These are phyloP conservation scores for Cutaneotrichosporon mucoides DNA, from an alignment of 1,284 basidiomycete species.

Conservation along the genomic window DNA sequence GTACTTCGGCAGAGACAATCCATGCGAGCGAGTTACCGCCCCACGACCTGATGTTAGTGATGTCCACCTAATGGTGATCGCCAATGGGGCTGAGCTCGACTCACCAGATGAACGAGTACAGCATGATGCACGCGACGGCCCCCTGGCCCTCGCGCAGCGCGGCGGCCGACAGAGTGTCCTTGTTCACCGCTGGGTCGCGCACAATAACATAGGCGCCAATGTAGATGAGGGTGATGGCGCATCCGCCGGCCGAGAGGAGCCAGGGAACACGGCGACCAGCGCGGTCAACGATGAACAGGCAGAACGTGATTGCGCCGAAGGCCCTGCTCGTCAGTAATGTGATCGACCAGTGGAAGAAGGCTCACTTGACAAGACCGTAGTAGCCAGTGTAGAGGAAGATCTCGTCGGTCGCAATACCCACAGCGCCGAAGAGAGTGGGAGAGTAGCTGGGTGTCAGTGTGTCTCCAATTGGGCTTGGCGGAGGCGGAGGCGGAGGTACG, in stretches of 20 bases:
- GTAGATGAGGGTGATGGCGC: constrained; percentile 27
- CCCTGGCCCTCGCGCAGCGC: constrained; percentile 22
- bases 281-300: constrained; percentile 34
- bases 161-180: constrained; percentile 15
- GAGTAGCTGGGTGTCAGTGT: constrained; percentile 23
- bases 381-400: constrained; percentile 47
- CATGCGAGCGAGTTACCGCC: constrained; percentile 32
- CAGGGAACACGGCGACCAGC: constrained; percentile 35
- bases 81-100: neutral
- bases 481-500: too few species aligned
- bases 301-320: constrained; percentile 26
- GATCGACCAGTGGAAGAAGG: neutral
- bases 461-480: too few species aligned
- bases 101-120: constrained; percentile 23
- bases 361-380: constrained; percentile 47
- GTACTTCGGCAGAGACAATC: constrained; percentile 26
- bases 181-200: constrained; percentile 15
- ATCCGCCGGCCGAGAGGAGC: constrained; percentile 23
- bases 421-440: constrained; percentile 32
- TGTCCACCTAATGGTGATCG: neutral
- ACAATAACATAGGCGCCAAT: constrained; percentile 30
- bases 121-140: constrained; percentile 30
- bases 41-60: constrained; percentile 6
- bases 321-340: neutral
- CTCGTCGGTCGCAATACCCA: constrained; percentile 35